Base-by-base conservation (phyloP, 129 eudicot genomes). In the Glebionis coronaria region DNA sequence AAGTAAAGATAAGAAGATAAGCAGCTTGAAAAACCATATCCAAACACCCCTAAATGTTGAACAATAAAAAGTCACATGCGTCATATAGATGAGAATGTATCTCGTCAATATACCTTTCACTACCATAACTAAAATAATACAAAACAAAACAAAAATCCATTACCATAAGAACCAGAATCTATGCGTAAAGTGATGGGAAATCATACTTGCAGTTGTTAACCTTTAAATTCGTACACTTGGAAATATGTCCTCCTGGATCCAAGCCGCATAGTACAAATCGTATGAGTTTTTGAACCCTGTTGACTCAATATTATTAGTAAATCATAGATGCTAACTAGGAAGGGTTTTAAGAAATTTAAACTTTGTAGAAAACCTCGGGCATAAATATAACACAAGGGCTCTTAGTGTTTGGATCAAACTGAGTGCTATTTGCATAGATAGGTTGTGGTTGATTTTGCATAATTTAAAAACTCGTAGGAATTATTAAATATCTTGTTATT, bases 241-340 rank as follows among this genome's bases (percentile, higher is more conserved):
- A 90, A 83, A 61, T 79, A 86, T 19, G 97, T 90, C 67, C 88
- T 86, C 83, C 97, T 82, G 35, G 97, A 86, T 73, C 97, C 97
- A n/a, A 90, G 97, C 18, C 97, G 90, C 97, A 90, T 90, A 13
- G 97, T 90, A 56, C 97, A 95, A 57, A 95, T 95, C 97, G 86
- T 90, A 70, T 90, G 97, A 60, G 97, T 90, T 72, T 86, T 90
- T 21, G 95, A 90, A 52, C 97, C 97, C 97, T 90, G 83, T 63
- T 12, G 46, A 16, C 44, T n/a, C 20, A 57, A 42, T 13, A 71
- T 63, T 35, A 65, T 35, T 2, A 61, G 25, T 54, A 62, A 52
- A 28, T 8, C 14, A 11, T 0, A 45, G 29, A 74, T 9, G 56
- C 21, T 0, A 19, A 57, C 11, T 63, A 29, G 13, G 12, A 12